Base-by-base conservation (phyloP, 192 early-diverging fungal species). In the Linderina pennispora region DNA sequence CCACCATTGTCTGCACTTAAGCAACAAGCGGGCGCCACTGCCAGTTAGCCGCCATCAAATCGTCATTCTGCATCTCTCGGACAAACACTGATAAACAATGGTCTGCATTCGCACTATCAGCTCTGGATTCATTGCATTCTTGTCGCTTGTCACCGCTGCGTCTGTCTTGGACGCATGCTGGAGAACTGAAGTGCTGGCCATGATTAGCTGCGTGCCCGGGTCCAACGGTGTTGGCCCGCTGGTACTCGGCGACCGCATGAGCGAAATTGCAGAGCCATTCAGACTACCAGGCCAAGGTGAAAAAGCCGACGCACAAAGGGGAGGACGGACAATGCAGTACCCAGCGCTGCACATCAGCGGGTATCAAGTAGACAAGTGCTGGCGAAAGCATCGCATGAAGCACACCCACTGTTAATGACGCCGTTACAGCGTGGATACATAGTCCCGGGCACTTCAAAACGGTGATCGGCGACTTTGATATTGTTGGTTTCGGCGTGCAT, bases 191-290 rank as follows among this genome's bases (percentile, higher is more conserved):
- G 69, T 75, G 72, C 57, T 68, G 14, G 26, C 10, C 31, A 35
- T 43, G 45, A 36, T 75, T 6, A 75, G 69, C 50, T 23, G 47
- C 2, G 66, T 64, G 32, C 72, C 65, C 16, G 55, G 51, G 3
- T 22, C 33, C 1, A 60, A 36, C 1, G 56, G 65, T 45, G 55
- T 55, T 34, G 16, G 47, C 0, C 26, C 57, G 1, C 37, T 74
- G 2, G 24, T 33, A 4, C 19, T 66, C 21, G 51, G 54, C 40
- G 4, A 14, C 0, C 33, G 3, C 20, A 40, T 75, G 38, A 59
- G 40, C 43, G 20, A 22, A 11, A 40, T 64, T 36, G 74, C 55
- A 76, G 50, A 24, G 16, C 8, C 74, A 76, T 47, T 58, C 74
- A 4, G 40, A 71, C 16, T 62, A 60, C 42, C 45, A 53, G 58